Evolutionary conservation across 2,329 filamentous ascomycete genomes (phyloP).

Genomic region (Diaporthe helianthi): DNA sequence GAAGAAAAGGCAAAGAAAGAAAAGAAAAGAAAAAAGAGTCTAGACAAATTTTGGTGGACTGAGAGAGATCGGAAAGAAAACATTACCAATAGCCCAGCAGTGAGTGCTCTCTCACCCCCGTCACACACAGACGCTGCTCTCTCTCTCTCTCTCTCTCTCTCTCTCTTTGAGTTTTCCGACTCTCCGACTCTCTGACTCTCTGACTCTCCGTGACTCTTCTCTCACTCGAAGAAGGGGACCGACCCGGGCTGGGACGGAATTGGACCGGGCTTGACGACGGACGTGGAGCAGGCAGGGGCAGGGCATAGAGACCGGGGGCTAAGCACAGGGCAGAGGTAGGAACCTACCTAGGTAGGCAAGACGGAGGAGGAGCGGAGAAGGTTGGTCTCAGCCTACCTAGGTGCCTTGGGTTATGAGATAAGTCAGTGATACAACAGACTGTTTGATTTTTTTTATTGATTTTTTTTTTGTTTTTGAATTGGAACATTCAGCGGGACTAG

Average conservation of each 20-base stretch:
- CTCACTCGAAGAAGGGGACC: slow-evolving; percentile 1
- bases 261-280: slow-evolving; percentile 14
- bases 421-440: not conserved
- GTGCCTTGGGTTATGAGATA: not conserved
- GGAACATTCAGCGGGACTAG: slow-evolving; percentile 1
- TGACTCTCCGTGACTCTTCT: not conserved
- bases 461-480: not conserved
- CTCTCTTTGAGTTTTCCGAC: no score
- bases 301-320: not conserved
- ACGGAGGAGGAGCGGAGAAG: not conserved
- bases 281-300: not conserved
- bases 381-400: not conserved
- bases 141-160: not conserved
- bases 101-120: no score
- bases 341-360: not conserved
- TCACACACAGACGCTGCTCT: no score
- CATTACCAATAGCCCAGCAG: not conserved
- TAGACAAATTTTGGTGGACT: not conserved
- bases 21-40: not conserved
- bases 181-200: not conserved
- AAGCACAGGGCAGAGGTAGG: not conserved
- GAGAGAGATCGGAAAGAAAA: slow-evolving; percentile 21
- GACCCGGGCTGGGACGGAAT: not conserved
- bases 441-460: not conserved
- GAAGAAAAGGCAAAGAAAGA: not conserved